phyloP scores from a whole-genome alignment of 2,329 filamentous ascomycete genomes.

The Pyricularia grisea region DNA sequence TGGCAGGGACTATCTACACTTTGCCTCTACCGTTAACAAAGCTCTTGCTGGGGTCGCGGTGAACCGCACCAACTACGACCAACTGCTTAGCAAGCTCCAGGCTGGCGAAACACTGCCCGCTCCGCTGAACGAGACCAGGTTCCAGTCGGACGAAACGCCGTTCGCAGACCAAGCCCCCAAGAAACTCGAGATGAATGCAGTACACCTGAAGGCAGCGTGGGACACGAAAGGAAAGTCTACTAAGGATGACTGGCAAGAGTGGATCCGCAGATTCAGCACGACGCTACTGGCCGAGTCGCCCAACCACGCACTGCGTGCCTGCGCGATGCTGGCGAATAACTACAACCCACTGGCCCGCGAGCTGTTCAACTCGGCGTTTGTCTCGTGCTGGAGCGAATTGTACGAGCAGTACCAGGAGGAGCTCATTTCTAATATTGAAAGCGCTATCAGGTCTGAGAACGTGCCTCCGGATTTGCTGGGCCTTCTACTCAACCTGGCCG shows the following conservation, averaged over 20 bases:
- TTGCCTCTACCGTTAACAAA: slow-evolving; percentile 89
- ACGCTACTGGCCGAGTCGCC: slow-evolving; percentile 92
- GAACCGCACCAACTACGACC: slow-evolving; percentile 82
- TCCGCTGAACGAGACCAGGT: slow-evolving; percentile 54
- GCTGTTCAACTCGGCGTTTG: slow-evolving; percentile 97
- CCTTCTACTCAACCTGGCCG: slow-evolving; percentile 86
- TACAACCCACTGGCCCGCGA: slow-evolving; percentile 88
- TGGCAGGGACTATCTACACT: slow-evolving; percentile 90
- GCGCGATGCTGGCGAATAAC: slow-evolving; percentile 80
- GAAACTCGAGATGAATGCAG: slow-evolving; percentile 94
- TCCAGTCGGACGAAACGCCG: slow-evolving; percentile 57
- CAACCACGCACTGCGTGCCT: slow-evolving; percentile 88
- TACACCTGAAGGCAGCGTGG: slow-evolving; percentile 95
- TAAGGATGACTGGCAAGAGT: slow-evolving; percentile 98
- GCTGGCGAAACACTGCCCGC: slow-evolving; percentile 94
- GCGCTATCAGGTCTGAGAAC: slow-evolving; percentile 87
- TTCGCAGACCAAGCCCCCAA: slow-evolving; percentile 81
- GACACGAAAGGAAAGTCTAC: slow-evolving; percentile 95
- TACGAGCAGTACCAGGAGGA: slow-evolving; percentile 97
- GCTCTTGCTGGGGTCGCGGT: slow-evolving; percentile 71
- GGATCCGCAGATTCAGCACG: slow-evolving; percentile 93
- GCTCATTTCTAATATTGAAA: slow-evolving; percentile 89
- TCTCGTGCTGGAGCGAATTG: slow-evolving; percentile 96
- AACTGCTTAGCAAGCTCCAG: slow-evolving; percentile 84
- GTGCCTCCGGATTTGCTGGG: slow-evolving; percentile 94